Evolutionary conservation across 192 early-diverging fungal species (phyloP), one percentile per base, ranked within the genome.

Genomic region (Entophlyctis luteolus): DNA sequence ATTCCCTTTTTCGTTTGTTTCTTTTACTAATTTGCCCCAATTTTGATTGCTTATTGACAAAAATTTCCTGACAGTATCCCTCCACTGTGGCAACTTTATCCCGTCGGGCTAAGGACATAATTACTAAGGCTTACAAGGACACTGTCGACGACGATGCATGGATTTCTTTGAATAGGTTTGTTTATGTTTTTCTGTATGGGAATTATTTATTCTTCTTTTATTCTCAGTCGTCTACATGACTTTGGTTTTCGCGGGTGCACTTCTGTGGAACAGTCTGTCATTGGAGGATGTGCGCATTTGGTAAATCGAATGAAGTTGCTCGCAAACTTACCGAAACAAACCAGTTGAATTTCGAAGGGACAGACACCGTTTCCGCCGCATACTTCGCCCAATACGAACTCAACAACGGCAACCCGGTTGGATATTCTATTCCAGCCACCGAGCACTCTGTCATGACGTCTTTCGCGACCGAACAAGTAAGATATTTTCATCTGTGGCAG

Each of bases 201-300:
- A 12, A n/a, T 42, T n/a, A 12, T 42, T 42, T 42, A 12, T 42
- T 8, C 39, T n/a, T 42, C 39, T 42, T 42, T 54, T 25, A 22
- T n/a, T 31, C 46, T 22, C 27, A 82, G 85, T 55, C 83, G 89
- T 16, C 75, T 95, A 54, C 90, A 95, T 54, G 93, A 95, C 72
- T 95, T 93, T 77, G 93, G 93, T n/a, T 95, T 95, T 74, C 90
- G 93, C 36, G 93, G 83, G 1, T 92, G 77, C 81, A 90, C 93
- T 0, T 84, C 79, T 22, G 86, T 92, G 2, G 93, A 95, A 68
- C 93, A 95, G 72, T 86, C 91, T 22, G 82, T 93, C 55, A 81
- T 93, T 49, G 93, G 93, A 31, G 91, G 90, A n/a, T 76, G 82
- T 10, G 89, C 91, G 14, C 93, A 95, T 68, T 65, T 94, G 70